Evolutionary conservation across 345 rosid genomes (phyloP).

Genomic region (Balakata baccata): DNA sequence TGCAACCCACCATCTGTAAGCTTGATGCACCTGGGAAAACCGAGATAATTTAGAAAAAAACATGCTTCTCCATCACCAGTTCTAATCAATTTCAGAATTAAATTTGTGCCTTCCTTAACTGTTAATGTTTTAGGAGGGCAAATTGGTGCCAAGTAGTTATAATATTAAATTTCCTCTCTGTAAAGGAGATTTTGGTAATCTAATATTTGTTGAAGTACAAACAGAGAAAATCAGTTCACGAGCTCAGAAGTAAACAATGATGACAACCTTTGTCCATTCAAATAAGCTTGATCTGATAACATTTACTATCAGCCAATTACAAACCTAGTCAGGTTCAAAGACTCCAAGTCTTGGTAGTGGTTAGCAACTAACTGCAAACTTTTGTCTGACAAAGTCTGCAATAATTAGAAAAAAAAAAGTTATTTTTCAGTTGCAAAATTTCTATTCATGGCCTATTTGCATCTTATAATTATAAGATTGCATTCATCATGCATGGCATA

Average conservation of each 20-base stretch:
- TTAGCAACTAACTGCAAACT: slow-evolving; percentile 71
- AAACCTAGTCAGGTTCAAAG: slow-evolving; percentile 80
- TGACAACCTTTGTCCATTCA: background rate
- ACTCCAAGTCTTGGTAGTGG: slow-evolving; percentile 56
- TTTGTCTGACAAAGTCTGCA: slow-evolving; percentile 68
- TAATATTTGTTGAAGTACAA: background rate
- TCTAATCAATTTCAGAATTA: background rate
- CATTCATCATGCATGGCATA: background rate
- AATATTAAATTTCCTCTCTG: background rate
- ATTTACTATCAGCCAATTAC: slow-evolving; percentile 9
- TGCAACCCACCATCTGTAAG: slow-evolving; percentile 75
- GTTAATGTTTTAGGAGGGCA: background rate
- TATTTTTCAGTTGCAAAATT: background rate
- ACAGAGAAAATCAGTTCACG: background rate
- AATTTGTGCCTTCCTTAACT: background rate
- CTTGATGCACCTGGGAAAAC: slow-evolving; percentile 66
- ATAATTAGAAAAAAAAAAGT: slow-evolving; percentile 12
- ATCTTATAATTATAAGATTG: background rate
- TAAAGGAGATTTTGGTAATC: background rate
- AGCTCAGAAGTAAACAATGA: background rate
- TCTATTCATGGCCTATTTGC: background rate
- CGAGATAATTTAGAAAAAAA: slow-evolving; percentile 7
- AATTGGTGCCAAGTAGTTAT: background rate
- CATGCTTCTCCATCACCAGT: background rate
- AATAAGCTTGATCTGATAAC: background rate